These are phyloP conservation scores for Dactylellina leptospora DNA, from an alignment of 2,329 filamentous ascomycete species.

Conservation along the genomic window DNA sequence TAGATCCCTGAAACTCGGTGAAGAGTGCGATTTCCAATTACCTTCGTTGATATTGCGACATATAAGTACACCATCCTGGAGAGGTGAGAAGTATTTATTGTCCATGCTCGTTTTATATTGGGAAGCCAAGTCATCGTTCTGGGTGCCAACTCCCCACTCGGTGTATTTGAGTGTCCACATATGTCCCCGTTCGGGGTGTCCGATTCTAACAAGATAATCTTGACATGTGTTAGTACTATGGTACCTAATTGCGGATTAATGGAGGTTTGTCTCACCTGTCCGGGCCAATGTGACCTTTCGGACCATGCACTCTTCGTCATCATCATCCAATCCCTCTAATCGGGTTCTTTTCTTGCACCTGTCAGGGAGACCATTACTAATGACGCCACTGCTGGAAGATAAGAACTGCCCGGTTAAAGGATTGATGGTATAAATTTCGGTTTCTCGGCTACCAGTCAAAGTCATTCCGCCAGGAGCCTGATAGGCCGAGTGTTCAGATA, in stretches of 20 bases:
- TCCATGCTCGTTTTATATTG: conserved; percentile 85
- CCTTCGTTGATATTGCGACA: conserved; percentile 57
- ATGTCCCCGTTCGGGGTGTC: conserved; percentile 76
- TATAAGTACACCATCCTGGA: conserved; percentile 73
- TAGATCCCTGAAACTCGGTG: not conserved
- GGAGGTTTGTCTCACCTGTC: conserved; percentile 17
- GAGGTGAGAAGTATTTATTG: conserved; percentile 85
- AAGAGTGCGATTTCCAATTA: conserved; percentile 61
- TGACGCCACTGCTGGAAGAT: conserved; percentile 24
- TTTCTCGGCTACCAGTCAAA: conserved; percentile 22
- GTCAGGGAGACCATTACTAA: conserved; percentile 37
- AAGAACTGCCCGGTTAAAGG: conserved; percentile 34
- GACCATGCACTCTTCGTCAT: conserved; percentile 35
- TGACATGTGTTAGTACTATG: conserved; percentile 61
- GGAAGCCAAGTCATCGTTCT: conserved; percentile 82
- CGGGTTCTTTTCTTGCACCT: conserved; percentile 45
- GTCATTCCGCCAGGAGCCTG: conserved; percentile 31
- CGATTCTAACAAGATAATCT: conserved; percentile 88
- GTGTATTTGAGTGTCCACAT: conserved; percentile 89
- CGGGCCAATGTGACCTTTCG: conserved; percentile 43
- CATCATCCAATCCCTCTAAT: conserved; percentile 42
- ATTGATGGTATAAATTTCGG: conserved; percentile 51
- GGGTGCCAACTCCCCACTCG: conserved; percentile 93
- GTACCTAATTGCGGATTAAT: not conserved
- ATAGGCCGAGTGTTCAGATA: conserved; percentile 32